A percentile compares a stretch with the other conserved stretches of the same genome.
Evolutionary conservation across 768 basidiomycete species (phyloP).

Genomic region (Pisolithus marmoratus): DNA sequence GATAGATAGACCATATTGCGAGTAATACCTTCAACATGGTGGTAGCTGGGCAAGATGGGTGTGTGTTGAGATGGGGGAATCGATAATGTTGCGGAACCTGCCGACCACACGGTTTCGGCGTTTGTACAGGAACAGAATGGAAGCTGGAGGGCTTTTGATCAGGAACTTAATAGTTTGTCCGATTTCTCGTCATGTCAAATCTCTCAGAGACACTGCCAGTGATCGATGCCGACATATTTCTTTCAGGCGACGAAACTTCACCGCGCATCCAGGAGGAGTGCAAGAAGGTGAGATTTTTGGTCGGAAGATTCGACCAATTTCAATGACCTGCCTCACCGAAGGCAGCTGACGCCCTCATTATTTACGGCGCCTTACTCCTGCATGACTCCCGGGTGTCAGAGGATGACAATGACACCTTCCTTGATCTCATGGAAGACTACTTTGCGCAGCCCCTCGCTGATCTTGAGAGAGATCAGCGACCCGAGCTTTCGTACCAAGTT

Average conservation of each 20-base stretch:
- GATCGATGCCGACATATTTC: slow-evolving; percentile 73
- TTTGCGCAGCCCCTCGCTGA: slow-evolving; percentile 65
- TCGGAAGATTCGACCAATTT: slow-evolving; percentile 1
- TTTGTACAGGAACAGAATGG: too few relatives aligned
- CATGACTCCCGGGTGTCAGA: slow-evolving; percentile 82
- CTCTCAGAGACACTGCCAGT: slow-evolving; percentile 57
- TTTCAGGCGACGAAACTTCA: slow-evolving; percentile 40
- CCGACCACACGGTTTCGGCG: slow-evolving; percentile 11
- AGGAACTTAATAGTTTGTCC: background rate
- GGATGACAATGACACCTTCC: slow-evolving; percentile 72
- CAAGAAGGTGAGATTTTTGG: slow-evolving; percentile 41
- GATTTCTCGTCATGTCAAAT: slow-evolving; percentile 34
- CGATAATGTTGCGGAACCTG: slow-evolving; percentile 25
- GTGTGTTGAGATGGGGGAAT: slow-evolving; percentile 15
- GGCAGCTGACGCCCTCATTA: slow-evolving; percentile 78
- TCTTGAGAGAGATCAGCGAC: slow-evolving; percentile 73
- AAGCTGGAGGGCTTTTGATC: too few relatives aligned
- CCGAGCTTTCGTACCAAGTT: slow-evolving; percentile 86
- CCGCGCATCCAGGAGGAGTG: slow-evolving; percentile 54
- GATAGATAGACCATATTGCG: background rate
- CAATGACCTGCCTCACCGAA: slow-evolving; percentile 21
- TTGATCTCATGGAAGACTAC: slow-evolving; percentile 92
- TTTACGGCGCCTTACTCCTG: slow-evolving; percentile 81
- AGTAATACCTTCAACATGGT: slow-evolving; percentile 40
- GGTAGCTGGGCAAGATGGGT: slow-evolving; percentile 5